These are phyloP conservation scores for Pneumocystis carinii DNA, from an alignment of 1,139 yeast genomes.

Conservation along the genomic window DNA sequence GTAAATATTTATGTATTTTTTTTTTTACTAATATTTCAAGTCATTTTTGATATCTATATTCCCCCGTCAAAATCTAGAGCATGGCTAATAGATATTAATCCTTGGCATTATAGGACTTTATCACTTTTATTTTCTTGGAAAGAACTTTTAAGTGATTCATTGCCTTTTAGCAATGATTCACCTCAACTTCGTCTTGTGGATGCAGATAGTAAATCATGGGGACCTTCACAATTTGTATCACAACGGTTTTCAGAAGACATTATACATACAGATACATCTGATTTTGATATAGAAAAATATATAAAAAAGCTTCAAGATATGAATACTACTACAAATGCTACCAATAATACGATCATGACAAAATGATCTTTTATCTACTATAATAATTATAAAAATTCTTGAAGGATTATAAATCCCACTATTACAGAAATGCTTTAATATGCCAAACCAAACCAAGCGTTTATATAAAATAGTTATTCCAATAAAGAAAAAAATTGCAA, in stretches of 20 bases:
- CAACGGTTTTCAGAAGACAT: conserved; percentile 85
- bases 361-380: neutral
- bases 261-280: conserved; percentile 50
- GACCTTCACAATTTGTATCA: conserved; percentile 68
- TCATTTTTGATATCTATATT: conserved; percentile 65
- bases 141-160: conserved; percentile 34
- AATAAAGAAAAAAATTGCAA: conserved; percentile 1
- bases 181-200: conserved; percentile 55
- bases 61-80: conserved; percentile 59
- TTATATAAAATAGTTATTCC: neutral
- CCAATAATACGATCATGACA: neutral
- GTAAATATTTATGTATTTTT: conserved; percentile 4
- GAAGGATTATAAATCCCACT: neutral
- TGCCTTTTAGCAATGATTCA: conserved; percentile 12
- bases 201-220: conserved; percentile 42
- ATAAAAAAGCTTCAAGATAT: conserved; percentile 16
- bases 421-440: neutral
- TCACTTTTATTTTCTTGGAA: conserved; percentile 70
- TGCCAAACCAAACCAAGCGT: neutral
- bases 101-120: conserved; percentile 66
- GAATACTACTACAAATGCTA: conserved; percentile 1
- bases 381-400: too few species aligned
- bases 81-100: conserved; percentile 68
- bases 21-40: conserved; percentile 2
- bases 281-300: conserved; percentile 17